Conservation (phyloP, 1,139 yeast species). For the Blastobotrys proliferans region DNA sequence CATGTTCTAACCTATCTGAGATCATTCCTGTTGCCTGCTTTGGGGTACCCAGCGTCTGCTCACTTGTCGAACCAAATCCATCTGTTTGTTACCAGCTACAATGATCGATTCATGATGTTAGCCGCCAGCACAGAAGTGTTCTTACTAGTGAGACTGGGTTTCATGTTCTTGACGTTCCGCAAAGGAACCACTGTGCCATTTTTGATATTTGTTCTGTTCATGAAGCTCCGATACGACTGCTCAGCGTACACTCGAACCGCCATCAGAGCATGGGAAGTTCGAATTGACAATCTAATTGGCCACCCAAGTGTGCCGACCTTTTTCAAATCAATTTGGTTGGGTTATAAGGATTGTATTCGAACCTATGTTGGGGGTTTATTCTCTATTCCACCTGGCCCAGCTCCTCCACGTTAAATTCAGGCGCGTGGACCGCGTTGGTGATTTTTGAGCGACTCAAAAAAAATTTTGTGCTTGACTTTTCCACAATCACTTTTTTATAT, state of each 20-base stretch:
- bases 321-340: conserved; percentile 58
- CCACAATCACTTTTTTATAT: neutral
- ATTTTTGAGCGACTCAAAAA: too few species aligned
- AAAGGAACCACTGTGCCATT: conserved; percentile 61
- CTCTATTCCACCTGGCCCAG: conserved; percentile 52
- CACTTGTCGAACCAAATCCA: conserved; percentile 44
- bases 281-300: conserved; percentile 61
- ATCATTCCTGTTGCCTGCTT: conserved; percentile 62
- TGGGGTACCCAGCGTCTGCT: conserved; percentile 46
- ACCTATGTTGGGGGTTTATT: conserved; percentile 41
- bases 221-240: conserved; percentile 74
- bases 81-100: conserved; percentile 56
- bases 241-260: conserved; percentile 70
- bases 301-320: conserved; percentile 55
- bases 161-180: conserved; percentile 59
- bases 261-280: conserved; percentile 66
- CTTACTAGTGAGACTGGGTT: conserved; percentile 47
- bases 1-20: conserved; percentile 67
- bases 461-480: neutral
- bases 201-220: conserved; percentile 56
- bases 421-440: too few species aligned
- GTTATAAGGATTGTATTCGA: conserved; percentile 47
- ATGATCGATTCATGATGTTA: conserved; percentile 64
- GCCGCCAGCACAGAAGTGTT: conserved; percentile 70
- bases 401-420: conserved; percentile 46